Evolutionary conservation across 768 basidiomycete genomes (phyloP), one percentile per base, ranked within the genome.

Genomic region (Cystofilobasidium capitatum): DNA sequence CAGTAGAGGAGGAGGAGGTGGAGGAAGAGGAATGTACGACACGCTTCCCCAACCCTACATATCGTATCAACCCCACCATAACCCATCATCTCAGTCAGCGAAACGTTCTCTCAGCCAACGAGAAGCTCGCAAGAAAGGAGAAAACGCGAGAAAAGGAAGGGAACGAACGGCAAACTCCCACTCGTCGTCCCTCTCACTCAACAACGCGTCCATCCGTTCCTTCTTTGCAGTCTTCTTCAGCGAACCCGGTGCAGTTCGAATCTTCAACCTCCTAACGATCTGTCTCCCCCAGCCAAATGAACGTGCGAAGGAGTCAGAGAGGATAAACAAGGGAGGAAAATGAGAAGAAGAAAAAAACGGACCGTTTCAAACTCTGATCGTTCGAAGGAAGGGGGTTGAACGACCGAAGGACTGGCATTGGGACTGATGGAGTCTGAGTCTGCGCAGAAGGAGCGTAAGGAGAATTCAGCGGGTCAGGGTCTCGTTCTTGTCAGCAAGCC

Each of bases 111-210:
- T n/a, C n/a, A n/a, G n/a, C n/a, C n/a, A n/a, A n/a, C n/a, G 31
- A 37, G 55, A 29, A 24, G 35, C 26, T 58, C 12, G 57, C 57
- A 29, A 35, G 16, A 57, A 26, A 42, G 3, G 26, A n/a, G 4
- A 40, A 9, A 65, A 31, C 22, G 17, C 12, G 35, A 8, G 6
- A 20, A 4, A 20, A 20, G 44, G 4, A 45, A 42, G 10, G n/a
- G 17, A 39, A 67, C 72, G 31, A 26, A 73, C 86, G 0, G 87
- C 83, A 71, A 88, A 88, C 71, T 87, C 85, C 69, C 86, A 86
- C 44, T 83, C 81, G 59, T 68, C 66, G 39, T 31, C 54, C 2
- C 24, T 40, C 6, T 47, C 65, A 16, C 44, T 17, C 3, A n/a
- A 24, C 10, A 39, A 16, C 29, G 51, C 51, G 5, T 26, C 51